These are phyloP conservation scores for Wallacemonas sp. DNA, from an alignment of 208 protist genomes.

Conservation along the genomic window DNA sequence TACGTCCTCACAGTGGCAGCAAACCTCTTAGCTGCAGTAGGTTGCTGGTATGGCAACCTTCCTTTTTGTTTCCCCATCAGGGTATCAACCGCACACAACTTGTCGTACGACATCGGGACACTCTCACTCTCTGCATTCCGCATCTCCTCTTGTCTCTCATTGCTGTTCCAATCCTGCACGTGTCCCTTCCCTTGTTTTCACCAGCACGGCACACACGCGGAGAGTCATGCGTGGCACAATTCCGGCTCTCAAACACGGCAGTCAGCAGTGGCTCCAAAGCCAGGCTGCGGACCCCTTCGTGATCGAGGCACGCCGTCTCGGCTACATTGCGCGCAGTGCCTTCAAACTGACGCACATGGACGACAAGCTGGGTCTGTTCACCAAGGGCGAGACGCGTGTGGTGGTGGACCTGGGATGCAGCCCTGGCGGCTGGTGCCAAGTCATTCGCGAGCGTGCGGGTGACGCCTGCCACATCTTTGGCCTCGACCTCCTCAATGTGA, in stretches of 20 bases:
- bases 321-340: conserved; percentile 82
- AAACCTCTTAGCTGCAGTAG: too few relatives aligned
- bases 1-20: too few relatives aligned
- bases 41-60: too few relatives aligned
- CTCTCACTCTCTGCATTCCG: too few relatives aligned
- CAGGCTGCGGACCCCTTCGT: conserved; percentile 74
- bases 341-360: conserved; percentile 79
- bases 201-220: too few relatives aligned
- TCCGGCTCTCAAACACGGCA: conserved; percentile 11
- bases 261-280: conserved; percentile 60
- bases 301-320: conserved; percentile 50
- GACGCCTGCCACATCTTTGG: conserved; percentile 73
- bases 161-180: too few relatives aligned
- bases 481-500: conserved; percentile 63
- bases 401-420: conserved; percentile 85
- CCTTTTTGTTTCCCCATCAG: too few relatives aligned
- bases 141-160: too few relatives aligned
- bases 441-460: conserved; percentile 65
- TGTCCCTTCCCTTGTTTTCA: too few relatives aligned
- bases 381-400: conserved; percentile 35
- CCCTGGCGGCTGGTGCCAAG: conserved; percentile 86
- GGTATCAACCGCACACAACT: too few relatives aligned
- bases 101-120: too few relatives aligned
- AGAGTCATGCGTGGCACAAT: neutral
- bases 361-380: conserved; percentile 68